Evolutionary conservation across 345 rosid genomes (phyloP).

Genomic region (Passiflora organensis): DNA sequence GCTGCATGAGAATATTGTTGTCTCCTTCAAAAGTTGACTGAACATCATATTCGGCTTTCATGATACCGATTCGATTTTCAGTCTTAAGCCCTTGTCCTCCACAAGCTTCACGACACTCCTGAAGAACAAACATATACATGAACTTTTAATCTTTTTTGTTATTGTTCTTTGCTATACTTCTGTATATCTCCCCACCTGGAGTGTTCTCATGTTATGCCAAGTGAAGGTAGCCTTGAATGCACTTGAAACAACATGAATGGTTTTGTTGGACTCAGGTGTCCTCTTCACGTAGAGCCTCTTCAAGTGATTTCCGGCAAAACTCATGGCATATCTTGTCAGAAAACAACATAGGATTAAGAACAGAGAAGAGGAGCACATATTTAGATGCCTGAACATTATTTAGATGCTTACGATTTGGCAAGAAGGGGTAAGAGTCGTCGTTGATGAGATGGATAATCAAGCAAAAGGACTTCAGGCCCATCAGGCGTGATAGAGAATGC

Average conservation of each 20-base stretch:
- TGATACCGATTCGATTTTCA: constrained; percentile 76
- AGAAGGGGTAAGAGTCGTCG: constrained; percentile 86
- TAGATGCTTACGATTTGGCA: constrained; percentile 74
- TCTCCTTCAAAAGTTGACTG: no score
- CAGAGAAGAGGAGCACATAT: neutral
- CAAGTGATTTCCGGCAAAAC: constrained; percentile 72
- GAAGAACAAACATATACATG: constrained; percentile 17
- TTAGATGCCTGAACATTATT: neutral
- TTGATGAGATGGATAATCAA: no score
- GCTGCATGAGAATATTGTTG: constrained; percentile 88
- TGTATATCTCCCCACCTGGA: constrained; percentile 52
- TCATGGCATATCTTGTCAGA: constrained; percentile 49
- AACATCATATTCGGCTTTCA: constrained; percentile 82
- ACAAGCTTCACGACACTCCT: no score
- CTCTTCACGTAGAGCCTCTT: constrained; percentile 67
- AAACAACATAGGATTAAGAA: neutral
- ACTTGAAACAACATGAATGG: constrained; percentile 77
- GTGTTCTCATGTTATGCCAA: constrained; percentile 95
- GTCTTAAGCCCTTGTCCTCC: constrained; percentile 96
- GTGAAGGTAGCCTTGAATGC: constrained; percentile 70
- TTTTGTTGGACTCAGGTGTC: no score
- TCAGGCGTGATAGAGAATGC: no score
- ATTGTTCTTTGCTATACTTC: neutral
- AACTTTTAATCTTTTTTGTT: neutral
- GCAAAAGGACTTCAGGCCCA: no score